phyloP scores from a whole-genome alignment of 371 early-diverging fungal genomes.

The Parasitella parasitica region DNA sequence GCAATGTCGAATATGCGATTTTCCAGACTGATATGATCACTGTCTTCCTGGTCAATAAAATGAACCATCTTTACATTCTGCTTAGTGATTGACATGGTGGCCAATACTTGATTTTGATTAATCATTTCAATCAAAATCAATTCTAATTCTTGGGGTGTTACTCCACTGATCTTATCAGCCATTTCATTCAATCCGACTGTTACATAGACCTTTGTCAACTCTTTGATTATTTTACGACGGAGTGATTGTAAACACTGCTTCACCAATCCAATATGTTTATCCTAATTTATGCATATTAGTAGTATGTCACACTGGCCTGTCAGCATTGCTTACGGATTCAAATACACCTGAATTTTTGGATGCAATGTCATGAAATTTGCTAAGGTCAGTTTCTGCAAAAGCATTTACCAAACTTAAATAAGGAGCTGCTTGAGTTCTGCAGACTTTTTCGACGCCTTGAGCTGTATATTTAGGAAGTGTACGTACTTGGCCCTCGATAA shows the following conservation, averaged over 20 bases:
- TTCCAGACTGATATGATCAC: constrained; percentile 48
- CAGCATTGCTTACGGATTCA: constrained; percentile 27
- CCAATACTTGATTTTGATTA: constrained; percentile 57
- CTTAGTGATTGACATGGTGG: constrained; percentile 51
- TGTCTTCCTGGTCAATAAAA: constrained; percentile 57
- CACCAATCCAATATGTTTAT: constrained; percentile 70
- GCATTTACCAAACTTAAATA: constrained; percentile 64
- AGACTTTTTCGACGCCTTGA: constrained; percentile 44
- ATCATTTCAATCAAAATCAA: constrained; percentile 56
- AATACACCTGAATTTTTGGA: constrained; percentile 27
- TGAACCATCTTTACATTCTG: constrained; percentile 65
- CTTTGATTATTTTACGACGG: constrained; percentile 61
- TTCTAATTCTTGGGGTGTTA: constrained; percentile 41
- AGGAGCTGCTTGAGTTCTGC: constrained; percentile 40
- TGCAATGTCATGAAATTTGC: constrained; percentile 35
- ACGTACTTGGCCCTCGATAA: constrained; percentile 54
- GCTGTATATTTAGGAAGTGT: constrained; percentile 69
- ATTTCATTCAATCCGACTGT: constrained; percentile 75
- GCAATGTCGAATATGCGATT: constrained; percentile 48
- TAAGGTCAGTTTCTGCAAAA: constrained; percentile 46
- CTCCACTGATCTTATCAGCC: constrained; percentile 44
- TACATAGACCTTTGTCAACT: constrained; percentile 75
- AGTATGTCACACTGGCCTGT: too few relatives aligned
- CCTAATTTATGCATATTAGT: constrained; percentile 24
- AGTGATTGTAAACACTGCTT: constrained; percentile 66